Evolutionary conservation across 179 eudicot species (phyloP).

Genomic region (Drosera spatulata): DNA sequence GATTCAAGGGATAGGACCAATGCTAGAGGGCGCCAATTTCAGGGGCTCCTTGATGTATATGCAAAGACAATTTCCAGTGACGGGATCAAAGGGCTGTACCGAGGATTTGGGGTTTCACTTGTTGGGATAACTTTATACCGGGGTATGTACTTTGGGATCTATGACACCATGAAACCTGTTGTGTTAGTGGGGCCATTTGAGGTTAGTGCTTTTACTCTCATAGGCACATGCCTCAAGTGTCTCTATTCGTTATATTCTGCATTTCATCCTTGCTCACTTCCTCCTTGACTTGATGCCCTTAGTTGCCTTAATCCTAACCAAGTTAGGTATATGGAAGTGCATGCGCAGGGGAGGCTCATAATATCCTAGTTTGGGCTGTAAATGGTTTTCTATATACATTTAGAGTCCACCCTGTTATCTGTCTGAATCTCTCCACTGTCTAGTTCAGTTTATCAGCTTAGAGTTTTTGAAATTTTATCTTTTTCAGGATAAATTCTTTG

Average conservation of each 20-base stretch:
- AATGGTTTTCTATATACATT: no score
- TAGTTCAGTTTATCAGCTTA: neutral
- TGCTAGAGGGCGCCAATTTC: conserved; percentile 53
- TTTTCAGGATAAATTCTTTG: conserved; percentile 77
- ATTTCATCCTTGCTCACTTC: neutral
- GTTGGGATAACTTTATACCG: conserved; percentile 92
- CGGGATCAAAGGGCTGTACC: conserved; percentile 78
- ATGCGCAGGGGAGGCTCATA: no score
- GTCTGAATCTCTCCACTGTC: neutral
- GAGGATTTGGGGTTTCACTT: conserved; percentile 86
- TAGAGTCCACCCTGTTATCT: neutral
- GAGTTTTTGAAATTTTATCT: no score
- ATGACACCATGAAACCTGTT: conserved; percentile 87
- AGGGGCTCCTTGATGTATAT: conserved; percentile 84
- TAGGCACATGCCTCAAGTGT: neutral
- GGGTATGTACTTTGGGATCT: conserved; percentile 92
- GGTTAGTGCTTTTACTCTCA: conserved; percentile 26
- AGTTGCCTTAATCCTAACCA: neutral
- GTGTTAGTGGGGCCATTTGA: conserved; percentile 75
- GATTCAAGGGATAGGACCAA: conserved; percentile 43
- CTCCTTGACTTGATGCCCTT: neutral
- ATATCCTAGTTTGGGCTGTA: no score
- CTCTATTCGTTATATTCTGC: neutral
- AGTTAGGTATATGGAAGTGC: no score
- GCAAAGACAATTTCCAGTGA: conserved; percentile 69